Base-by-base conservation (phyloP, 768 basidiomycete species). In the Collybia sordida region DNA sequence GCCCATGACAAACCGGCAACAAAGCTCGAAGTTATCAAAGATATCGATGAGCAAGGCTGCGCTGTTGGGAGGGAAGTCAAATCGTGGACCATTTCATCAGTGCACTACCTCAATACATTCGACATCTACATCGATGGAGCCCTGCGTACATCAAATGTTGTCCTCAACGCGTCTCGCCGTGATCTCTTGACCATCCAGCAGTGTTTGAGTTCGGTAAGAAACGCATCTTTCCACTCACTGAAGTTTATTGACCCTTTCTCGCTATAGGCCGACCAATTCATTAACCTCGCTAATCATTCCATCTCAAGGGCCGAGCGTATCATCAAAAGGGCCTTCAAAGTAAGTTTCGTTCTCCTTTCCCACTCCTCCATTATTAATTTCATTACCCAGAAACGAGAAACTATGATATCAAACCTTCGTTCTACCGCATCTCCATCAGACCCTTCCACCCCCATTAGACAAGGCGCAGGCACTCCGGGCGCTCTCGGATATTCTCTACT, bases 111-210 rank as follows among this genome's bases (percentile, higher is more conserved):
- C 35, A 22, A 70, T 43, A 54, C 63, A 1, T 62, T 70, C 24
- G 71, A 77, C 38, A 53, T 60, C 9, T 64, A 64, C n/a, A 72
- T 75, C 44, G 70, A 72, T 47, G 60, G 62, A 5, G 72, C 75
- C 8, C 61, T 77, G 11, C 72, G 66, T 17, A 77, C 73, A 4
- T 72, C 75, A 7, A 72, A 79, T 38, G 63, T 74, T 25, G 73
- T 82, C 9, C 65, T 89, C 14, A 74, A 72, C 28, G 74, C 77
- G 6, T 80, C 79, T 1, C 71, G 72, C 39, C 77, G 77, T 28
- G 88, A 89, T 59, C 65, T 90, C 27, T 69, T 71, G 8, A 68
- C 68, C 27, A 81, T 88, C 42, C 73, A 78, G 28, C 77, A 80
- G 38, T 77, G 72, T 48, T 67, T 87, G 55, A 67, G 72, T 47